phyloP scores from a whole-genome alignment of 148 eudicot species.

The Silene uniflora region DNA sequence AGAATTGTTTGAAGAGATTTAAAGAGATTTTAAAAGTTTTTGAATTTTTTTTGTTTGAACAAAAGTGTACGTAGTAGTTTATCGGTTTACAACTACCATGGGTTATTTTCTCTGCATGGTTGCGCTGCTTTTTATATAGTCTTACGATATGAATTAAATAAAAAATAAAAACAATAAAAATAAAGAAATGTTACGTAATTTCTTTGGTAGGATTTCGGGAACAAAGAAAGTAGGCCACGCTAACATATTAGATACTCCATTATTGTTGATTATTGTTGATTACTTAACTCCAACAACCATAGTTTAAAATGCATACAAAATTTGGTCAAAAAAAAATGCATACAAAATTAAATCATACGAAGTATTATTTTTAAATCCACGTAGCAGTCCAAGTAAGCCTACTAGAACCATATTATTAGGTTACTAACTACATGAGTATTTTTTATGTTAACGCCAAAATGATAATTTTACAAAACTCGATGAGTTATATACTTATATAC shows the following conservation, averaged over 20 bases:
- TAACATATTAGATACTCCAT: conserved; percentile 18
- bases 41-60: conserved; percentile 22
- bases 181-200: not conserved
- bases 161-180: not conserved
- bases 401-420: conserved; percentile 23
- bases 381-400: conserved; percentile 18
- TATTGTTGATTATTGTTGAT: conserved; percentile 20
- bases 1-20: not conserved
- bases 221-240: conserved; percentile 38
- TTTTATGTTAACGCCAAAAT: too few relatives aligned
- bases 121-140: conserved; percentile 25
- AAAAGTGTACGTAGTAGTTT: conserved; percentile 35
- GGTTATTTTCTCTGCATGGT: conserved; percentile 16
- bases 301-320: conserved; percentile 3
- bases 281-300: conserved; percentile 54
- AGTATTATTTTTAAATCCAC: conserved; percentile 16
- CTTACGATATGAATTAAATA: not conserved
- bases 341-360: not conserved
- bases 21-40: conserved; percentile 24
- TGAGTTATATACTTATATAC: too few relatives aligned
- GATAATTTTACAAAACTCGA: too few relatives aligned
- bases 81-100: conserved; percentile 53
- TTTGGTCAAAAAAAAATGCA: conserved; percentile 3
- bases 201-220: conserved; percentile 29
- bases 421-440: conserved; percentile 19